Percentiles rank a stretch among this genome's conserved stretches.
Conservation (phyloP, 2,329 filamentous ascomycete species). For the Elsinoe perseae region DNA sequence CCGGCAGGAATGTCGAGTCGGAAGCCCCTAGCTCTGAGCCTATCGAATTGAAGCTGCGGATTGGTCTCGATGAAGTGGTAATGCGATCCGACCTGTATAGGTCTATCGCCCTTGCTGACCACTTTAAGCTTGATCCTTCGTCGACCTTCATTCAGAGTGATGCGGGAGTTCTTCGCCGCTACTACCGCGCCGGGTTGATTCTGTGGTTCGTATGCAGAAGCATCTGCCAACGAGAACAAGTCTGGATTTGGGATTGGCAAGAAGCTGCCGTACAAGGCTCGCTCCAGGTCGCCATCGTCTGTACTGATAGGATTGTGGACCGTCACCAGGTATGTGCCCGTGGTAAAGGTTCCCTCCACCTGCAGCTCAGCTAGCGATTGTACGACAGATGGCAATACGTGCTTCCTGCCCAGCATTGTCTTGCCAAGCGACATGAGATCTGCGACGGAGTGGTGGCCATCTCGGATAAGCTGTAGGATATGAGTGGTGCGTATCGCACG, state of each 20-base stretch:
- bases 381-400: slow-evolving; percentile 77
- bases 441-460: slow-evolving; percentile 85
- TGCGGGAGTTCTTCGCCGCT: slow-evolving; percentile 54
- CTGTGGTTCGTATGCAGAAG: slow-evolving; percentile 57
- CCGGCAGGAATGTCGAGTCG: slow-evolving; percentile 84
- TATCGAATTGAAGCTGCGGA: slow-evolving; percentile 80
- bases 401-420: slow-evolving; percentile 86
- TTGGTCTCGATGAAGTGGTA: slow-evolving; percentile 98
- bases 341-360: slow-evolving; percentile 88
- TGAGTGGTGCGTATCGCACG: slow-evolving; percentile 1
- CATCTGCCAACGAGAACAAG: slow-evolving; percentile 54
- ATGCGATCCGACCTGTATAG: slow-evolving; percentile 87
- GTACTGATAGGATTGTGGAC: slow-evolving; percentile 82
- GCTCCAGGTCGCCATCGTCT: slow-evolving; percentile 78
- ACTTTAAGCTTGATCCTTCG: slow-evolving; percentile 67
- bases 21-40: slow-evolving; percentile 71
- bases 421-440: slow-evolving; percentile 89
- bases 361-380: slow-evolving; percentile 75
- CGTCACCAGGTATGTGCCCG: slow-evolving; percentile 87
- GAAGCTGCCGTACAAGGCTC: slow-evolving; percentile 85
- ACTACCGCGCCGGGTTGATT: slow-evolving; percentile 75
- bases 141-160: slow-evolving; percentile 66
- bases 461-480: slow-evolving; percentile 65
- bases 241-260: slow-evolving; percentile 65
- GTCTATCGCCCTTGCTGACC: slow-evolving; percentile 78